A percentile compares a stretch with the other conserved stretches of the same genome.
These are phyloP conservation scores for Morella rubra DNA, from an alignment of 306 rosid species.

Conservation along the genomic window DNA sequence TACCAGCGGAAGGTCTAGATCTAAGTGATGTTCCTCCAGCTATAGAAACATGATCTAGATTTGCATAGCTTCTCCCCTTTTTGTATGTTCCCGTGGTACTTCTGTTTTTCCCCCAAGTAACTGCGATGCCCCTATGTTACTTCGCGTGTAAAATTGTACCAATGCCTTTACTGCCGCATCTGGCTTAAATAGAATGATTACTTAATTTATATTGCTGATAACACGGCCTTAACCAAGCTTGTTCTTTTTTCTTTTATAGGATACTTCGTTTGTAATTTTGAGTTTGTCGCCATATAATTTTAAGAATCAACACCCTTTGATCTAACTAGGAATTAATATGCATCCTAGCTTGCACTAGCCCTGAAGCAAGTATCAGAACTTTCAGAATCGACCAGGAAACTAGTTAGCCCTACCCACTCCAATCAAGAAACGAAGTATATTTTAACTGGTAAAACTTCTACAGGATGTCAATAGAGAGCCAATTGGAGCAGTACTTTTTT, in stretches of 20 bases:
- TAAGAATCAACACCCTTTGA: background rate
- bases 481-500: background rate
- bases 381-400: background rate
- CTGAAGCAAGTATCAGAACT: background rate
- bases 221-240: background rate
- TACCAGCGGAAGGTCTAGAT: conserved; percentile 83
- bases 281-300: too few relatives aligned
- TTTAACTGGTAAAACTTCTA: too few relatives aligned
- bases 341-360: background rate
- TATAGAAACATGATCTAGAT: conserved; percentile 35
- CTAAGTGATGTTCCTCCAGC: conserved; percentile 63
- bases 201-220: background rate
- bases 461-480: background rate
- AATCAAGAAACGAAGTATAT: too few relatives aligned
- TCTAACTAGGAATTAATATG: background rate
- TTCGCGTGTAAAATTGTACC: conserved; percentile 29
- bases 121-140: background rate
- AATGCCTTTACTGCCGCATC: background rate
- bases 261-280: too few relatives aligned
- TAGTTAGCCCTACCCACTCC: background rate
- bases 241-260: background rate
- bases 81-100: background rate
- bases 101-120: too few relatives aligned
- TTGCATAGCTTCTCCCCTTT: background rate
- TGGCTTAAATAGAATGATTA: background rate